A percentile compares a stretch with the other conserved stretches of the same genome.
Evolutionary conservation across 441 rosid genomes (phyloP).

Genomic region (Bocquillonia castaneifolia): DNA sequence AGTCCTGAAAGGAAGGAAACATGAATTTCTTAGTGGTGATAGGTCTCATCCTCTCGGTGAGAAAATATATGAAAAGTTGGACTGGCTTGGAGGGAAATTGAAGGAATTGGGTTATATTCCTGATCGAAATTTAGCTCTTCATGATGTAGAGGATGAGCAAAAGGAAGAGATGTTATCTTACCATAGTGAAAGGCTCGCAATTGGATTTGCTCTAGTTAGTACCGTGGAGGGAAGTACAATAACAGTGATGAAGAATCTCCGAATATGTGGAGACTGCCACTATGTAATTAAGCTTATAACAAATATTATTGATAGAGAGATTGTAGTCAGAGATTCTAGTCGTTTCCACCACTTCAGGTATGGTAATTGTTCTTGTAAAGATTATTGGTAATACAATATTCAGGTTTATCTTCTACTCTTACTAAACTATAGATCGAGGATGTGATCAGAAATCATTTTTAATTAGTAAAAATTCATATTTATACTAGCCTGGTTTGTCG

Average conservation of each 20-base stretch:
- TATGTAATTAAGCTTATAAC: conserved; percentile 45
- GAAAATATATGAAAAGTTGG: conserved; percentile 42
- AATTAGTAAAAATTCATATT: no score
- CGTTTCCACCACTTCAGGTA: conserved; percentile 50
- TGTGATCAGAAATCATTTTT: no score
- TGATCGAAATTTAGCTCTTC: conserved; percentile 46
- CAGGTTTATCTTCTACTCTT: background rate
- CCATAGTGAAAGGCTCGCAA: conserved; percentile 68
- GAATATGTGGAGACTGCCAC: conserved; percentile 68
- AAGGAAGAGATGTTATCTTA: conserved; percentile 52
- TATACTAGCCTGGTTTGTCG: no score
- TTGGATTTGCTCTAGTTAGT: conserved; percentile 50
- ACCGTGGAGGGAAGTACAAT: conserved; percentile 40
- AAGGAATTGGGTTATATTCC: conserved; percentile 55
- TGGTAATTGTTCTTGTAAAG: conserved; percentile 57
- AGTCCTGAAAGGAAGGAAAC: conserved; percentile 39
- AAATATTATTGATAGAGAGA: conserved; percentile 39
- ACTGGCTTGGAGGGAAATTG: conserved; percentile 54
- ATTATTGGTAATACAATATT: conserved; percentile 45
- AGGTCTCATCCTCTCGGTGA: conserved; percentile 41
- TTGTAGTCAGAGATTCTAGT: conserved; percentile 45
- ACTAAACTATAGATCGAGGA: background rate
- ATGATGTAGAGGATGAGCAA: conserved; percentile 64
- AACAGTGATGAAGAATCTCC: conserved; percentile 62
- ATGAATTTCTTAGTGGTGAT: conserved; percentile 62